These are phyloP conservation scores for Boletus subparvulus DNA, from an alignment of 768 basidiomycete species.

Conservation along the genomic window DNA sequence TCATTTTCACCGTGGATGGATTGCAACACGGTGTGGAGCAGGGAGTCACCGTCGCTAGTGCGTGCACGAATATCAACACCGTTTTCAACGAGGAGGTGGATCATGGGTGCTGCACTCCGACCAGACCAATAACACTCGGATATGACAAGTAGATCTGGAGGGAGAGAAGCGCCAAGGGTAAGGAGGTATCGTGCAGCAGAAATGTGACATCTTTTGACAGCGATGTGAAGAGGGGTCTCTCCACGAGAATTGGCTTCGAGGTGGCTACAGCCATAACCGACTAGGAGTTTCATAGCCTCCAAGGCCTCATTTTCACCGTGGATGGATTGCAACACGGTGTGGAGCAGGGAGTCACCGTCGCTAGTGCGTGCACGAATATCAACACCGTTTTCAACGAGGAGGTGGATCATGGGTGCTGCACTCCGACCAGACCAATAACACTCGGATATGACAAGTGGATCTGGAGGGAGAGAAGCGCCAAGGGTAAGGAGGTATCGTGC, in stretches of 20 bases:
- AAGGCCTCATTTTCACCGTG: no score
- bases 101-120: not conserved
- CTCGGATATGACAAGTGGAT: not conserved
- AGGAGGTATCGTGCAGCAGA: no score
- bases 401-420: not conserved
- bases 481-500: not conserved
- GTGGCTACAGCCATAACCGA: no score
- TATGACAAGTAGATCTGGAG: no score
- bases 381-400: not conserved
- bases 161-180: no score
- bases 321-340: not conserved
- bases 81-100: not conserved
- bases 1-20: not conserved
- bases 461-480: not conserved
- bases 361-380: not conserved
- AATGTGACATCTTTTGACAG: no score
- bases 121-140: no score
- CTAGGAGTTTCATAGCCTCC: no score
- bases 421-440: rapidly evolving
- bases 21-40: not conserved
- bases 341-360: not conserved
- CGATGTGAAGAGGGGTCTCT: no score
- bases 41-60: not conserved
- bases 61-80: no score
- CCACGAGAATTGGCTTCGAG: no score